phyloP scores from a whole-genome alignment of 169 alveolate genomes.

The Cryptosporidium parvum region DNA sequence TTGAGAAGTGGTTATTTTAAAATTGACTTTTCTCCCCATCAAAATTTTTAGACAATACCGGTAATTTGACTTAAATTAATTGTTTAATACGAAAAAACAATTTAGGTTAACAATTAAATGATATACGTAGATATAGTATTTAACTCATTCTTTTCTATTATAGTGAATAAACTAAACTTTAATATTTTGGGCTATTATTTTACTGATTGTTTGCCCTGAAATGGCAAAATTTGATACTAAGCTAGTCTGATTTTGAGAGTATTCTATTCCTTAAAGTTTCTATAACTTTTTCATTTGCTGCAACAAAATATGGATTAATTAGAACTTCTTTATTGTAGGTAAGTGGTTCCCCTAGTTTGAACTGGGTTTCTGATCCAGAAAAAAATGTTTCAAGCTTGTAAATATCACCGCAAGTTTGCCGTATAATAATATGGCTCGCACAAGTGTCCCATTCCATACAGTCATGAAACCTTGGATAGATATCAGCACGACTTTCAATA shows the following conservation, averaged over 20 bases:
- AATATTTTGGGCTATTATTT: not conserved
- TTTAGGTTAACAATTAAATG: slow-evolving; percentile 72
- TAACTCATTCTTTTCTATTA: not conserved
- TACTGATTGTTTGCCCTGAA: not conserved
- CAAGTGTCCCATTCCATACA: slow-evolving; percentile 83
- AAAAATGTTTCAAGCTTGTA: slow-evolving; percentile 23
- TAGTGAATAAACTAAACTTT: not conserved
- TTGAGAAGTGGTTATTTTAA: not conserved
- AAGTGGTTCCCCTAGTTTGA: slow-evolving; percentile 75
- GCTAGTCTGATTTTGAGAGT: not conserved
- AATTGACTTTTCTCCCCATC: slow-evolving; percentile 20
- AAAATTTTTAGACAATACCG: slow-evolving; percentile 72
- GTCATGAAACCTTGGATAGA: slow-evolving; percentile 79
- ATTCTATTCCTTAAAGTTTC: not conserved
- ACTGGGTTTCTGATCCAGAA: slow-evolving; percentile 2
- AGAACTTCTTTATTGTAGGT: slow-evolving; percentile 71
- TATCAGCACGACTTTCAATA: slow-evolving; percentile 72
- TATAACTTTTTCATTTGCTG: slow-evolving; percentile 7
- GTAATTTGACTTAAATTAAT: not conserved
- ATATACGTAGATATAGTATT: not conserved
- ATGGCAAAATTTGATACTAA: not conserved
- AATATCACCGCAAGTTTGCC: slow-evolving; percentile 77
- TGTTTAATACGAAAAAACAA: not conserved
- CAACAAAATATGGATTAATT: slow-evolving; percentile 77
- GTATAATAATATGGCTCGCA: slow-evolving; percentile 78